Evolutionary conservation across 208 protist species (phyloP).

Genomic region (Leishmania braziliensis): DNA sequence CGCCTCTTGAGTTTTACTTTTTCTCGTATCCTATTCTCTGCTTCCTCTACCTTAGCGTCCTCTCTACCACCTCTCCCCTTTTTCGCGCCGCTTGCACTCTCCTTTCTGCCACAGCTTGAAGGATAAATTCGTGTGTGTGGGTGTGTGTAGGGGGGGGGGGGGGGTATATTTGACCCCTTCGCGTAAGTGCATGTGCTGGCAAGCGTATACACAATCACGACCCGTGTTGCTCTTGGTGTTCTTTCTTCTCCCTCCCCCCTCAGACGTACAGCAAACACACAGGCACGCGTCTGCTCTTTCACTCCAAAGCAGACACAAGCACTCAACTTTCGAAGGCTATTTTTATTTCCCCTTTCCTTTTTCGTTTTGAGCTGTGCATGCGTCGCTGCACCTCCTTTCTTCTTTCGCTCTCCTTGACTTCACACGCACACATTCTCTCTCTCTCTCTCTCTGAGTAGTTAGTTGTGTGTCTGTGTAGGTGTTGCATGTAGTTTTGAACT

Average conservation of each 20-base stretch:
- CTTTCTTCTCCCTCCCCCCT: not conserved
- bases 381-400: not conserved
- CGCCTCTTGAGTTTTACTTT: not conserved
- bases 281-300: not conserved
- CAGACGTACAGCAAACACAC: not conserved
- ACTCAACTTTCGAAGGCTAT: not conserved
- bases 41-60: not conserved
- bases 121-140: not conserved
- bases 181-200: not conserved
- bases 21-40: not conserved
- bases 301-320: not conserved
- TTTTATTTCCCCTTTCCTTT: not conserved
- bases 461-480: not conserved
- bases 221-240: not conserved
- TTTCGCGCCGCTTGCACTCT: slow-evolving; percentile 11
- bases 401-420: not conserved
- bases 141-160: too few species aligned
- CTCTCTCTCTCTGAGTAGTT: not conserved
- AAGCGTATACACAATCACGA: not conserved
- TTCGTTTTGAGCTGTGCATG: not conserved
- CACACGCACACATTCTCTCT: not conserved
- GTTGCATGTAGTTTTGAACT: not conserved
- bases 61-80: slow-evolving; percentile 7
- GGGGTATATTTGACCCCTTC: not conserved
- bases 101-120: not conserved